A percentile compares a stretch with the other conserved stretches of the same genome.
phyloP scores from a whole-genome alignment of 768 basidiomycete species.

The Rhodosporidiobolus odoratus region DNA sequence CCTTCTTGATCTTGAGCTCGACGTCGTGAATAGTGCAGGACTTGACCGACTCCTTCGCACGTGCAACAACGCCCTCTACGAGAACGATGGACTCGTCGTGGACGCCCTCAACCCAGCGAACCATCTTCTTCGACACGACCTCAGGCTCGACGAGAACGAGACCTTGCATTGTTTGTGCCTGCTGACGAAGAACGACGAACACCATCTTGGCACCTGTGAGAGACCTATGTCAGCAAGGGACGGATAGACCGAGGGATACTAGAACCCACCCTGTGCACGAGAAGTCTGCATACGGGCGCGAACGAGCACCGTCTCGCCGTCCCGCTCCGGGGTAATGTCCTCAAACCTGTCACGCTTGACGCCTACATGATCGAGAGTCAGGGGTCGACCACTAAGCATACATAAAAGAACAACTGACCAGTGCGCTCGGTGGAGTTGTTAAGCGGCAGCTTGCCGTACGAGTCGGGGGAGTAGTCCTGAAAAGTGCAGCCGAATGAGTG shows the following conservation, averaged over 20 bases:
- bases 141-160: constrained; percentile 65
- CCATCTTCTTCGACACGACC: constrained; percentile 91
- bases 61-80: constrained; percentile 75
- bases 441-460: constrained; percentile 81
- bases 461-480: constrained; percentile 59
- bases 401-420: constrained; percentile 41
- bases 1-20: constrained; percentile 79
- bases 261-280: constrained; percentile 63
- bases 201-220: constrained; percentile 77
- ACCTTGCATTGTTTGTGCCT: constrained; percentile 78
- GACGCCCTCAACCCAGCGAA: constrained; percentile 77
- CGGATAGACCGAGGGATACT: neutral
- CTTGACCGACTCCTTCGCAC: constrained; percentile 78
- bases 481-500: neutral
- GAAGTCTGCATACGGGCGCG: constrained; percentile 88
- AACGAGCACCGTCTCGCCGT: constrained; percentile 70
- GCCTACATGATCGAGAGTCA: constrained; percentile 42
- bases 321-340: constrained; percentile 58
- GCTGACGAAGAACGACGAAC: constrained; percentile 85
- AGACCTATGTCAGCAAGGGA: constrained; percentile 15
- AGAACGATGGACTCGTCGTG: constrained; percentile 84
- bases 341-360: constrained; percentile 62
- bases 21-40: constrained; percentile 80
- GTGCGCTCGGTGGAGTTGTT: constrained; percentile 81
- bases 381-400: neutral